A percentile compares a stretch with the other conserved stretches of the same genome.
These are phyloP conservation scores for Annona squamosa DNA, from an alignment of 164 flowering plant genomes.

Conservation along the genomic window DNA sequence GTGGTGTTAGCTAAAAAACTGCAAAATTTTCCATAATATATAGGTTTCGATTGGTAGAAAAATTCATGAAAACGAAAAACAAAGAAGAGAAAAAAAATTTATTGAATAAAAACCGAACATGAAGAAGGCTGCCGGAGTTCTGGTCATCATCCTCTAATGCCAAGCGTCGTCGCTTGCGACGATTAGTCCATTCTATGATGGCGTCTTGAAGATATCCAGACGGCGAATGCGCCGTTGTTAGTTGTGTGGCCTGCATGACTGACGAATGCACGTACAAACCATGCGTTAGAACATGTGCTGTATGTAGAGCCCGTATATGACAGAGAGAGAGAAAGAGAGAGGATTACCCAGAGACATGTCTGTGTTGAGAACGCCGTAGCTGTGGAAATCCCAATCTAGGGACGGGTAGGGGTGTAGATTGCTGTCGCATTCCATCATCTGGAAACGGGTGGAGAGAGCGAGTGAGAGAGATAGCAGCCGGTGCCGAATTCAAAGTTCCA, in stretches of 20 bases:
- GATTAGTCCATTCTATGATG: conserved; percentile 20
- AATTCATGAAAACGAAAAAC: too few relatives aligned
- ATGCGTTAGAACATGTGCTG: not conserved
- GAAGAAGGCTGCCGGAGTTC: not conserved
- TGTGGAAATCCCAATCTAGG: conserved; percentile 21
- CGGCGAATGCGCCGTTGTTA: conserved; percentile 8
- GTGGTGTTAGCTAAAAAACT: not conserved
- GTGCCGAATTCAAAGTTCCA: not conserved
- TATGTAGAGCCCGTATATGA: not conserved
- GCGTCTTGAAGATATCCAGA: conserved; percentile 37
- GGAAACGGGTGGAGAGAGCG: too few relatives aligned
- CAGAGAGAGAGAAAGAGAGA: not conserved
- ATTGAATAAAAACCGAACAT: conserved; percentile 1
- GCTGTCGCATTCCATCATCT: conserved; percentile 8
- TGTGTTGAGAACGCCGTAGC: conserved; percentile 15
- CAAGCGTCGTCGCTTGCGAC: conserved; percentile 18
- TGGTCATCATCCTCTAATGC: conserved; percentile 3
- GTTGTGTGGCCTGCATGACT: conserved; percentile 8
- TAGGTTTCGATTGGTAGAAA: not conserved
- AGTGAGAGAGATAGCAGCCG: not conserved
- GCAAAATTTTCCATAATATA: not conserved
- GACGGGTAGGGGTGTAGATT: conserved; percentile 9
- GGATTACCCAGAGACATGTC: conserved; percentile 11
- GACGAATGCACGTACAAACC: not conserved
- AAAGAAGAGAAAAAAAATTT: not conserved